Percentiles rank a stretch among this genome's conserved stretches.
These are phyloP conservation scores for Sanghuangporus sanghuang DNA, from an alignment of 1,284 basidiomycete genomes.

Conservation along the genomic window DNA sequence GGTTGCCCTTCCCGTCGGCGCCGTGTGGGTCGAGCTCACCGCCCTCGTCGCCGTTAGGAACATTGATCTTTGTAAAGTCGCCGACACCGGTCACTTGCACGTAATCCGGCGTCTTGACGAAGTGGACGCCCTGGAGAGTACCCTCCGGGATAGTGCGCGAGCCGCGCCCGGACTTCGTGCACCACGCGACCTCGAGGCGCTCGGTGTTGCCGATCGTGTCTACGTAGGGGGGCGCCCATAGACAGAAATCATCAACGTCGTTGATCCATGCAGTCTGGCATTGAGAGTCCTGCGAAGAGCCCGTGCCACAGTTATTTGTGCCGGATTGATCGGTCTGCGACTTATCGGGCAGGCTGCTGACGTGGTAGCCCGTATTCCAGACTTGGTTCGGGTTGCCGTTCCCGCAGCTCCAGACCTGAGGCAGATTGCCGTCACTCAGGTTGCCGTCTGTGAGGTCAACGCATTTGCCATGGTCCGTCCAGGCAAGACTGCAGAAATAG, in stretches of 20 bases:
- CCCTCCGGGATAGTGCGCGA: slow-evolving; percentile 42
- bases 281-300: slow-evolving; percentile 38
- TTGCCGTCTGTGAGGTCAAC: slow-evolving; percentile 40
- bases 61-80: slow-evolving; percentile 29
- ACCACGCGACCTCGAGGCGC: slow-evolving; percentile 45
- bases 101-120: slow-evolving; percentile 42
- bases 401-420: slow-evolving; percentile 40
- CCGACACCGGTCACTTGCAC: slow-evolving; percentile 35
- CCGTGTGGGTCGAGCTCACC: slow-evolving; percentile 32
- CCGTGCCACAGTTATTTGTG: slow-evolving; percentile 51
- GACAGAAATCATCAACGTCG: slow-evolving; percentile 28
- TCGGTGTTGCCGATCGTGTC: slow-evolving; percentile 44
- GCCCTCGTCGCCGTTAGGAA: slow-evolving; percentile 31
- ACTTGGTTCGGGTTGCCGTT: slow-evolving; percentile 38
- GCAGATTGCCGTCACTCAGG: slow-evolving; percentile 35
- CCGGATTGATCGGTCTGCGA: slow-evolving; percentile 52
- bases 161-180: slow-evolving; percentile 43
- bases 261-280: slow-evolving; percentile 57
- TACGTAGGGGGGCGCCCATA: slow-evolving; percentile 32
- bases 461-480: slow-evolving; percentile 44
- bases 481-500: slow-evolving; percentile 27
- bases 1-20: slow-evolving; percentile 39
- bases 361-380: slow-evolving; percentile 45
- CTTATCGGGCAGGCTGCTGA: slow-evolving; percentile 33
- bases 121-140: slow-evolving; percentile 39